Evolutionary conservation across 2,329 filamentous ascomycete genomes (phyloP).

Genomic region (Penicillium sp.): DNA sequence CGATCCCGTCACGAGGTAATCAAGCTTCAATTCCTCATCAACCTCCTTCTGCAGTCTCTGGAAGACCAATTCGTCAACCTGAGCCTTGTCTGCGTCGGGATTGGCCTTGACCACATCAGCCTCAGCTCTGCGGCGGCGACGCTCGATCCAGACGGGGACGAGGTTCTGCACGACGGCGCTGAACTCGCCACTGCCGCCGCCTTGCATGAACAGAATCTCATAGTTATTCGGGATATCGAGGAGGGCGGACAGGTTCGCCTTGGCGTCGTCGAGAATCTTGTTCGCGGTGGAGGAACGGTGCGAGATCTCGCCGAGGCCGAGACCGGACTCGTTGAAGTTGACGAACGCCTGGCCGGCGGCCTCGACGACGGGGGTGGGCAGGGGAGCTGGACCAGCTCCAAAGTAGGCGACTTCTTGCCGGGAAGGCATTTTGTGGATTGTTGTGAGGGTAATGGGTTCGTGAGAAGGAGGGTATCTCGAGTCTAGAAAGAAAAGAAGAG

Average conservation of each 20-base stretch:
- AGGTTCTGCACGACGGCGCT: conserved; percentile 82
- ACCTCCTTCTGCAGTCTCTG: conserved; percentile 67
- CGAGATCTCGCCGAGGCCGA: conserved; percentile 87
- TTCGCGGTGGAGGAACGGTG: conserved; percentile 81
- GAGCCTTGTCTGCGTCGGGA: conserved; percentile 51
- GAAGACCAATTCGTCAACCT: conserved; percentile 61
- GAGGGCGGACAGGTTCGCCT: conserved; percentile 71
- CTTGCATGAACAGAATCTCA: conserved; percentile 72
- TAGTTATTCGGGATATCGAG: conserved; percentile 86
- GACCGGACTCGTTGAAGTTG: conserved; percentile 78
- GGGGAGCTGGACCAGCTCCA: conserved; percentile 83
- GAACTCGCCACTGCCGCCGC: conserved; percentile 84
- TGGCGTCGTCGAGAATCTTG: conserved; percentile 77
- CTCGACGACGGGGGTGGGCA: conserved; percentile 81
- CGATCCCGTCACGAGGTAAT: conserved; percentile 87
- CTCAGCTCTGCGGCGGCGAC: conserved; percentile 63
- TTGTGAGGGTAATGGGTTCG: background rate
- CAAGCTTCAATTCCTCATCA: conserved; percentile 72
- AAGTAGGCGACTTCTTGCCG: conserved; percentile 81
- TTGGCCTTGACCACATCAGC: conserved; percentile 54
- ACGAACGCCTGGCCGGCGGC: conserved; percentile 75
- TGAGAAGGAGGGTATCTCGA: conserved; percentile 10
- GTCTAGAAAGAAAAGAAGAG: conserved; percentile 9
- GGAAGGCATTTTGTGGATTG: conserved; percentile 58
- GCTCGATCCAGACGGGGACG: conserved; percentile 78